These are phyloP conservation scores for Scheffersomyces stambukii DNA, from an alignment of 1,139 yeast genomes.

Conservation along the genomic window DNA sequence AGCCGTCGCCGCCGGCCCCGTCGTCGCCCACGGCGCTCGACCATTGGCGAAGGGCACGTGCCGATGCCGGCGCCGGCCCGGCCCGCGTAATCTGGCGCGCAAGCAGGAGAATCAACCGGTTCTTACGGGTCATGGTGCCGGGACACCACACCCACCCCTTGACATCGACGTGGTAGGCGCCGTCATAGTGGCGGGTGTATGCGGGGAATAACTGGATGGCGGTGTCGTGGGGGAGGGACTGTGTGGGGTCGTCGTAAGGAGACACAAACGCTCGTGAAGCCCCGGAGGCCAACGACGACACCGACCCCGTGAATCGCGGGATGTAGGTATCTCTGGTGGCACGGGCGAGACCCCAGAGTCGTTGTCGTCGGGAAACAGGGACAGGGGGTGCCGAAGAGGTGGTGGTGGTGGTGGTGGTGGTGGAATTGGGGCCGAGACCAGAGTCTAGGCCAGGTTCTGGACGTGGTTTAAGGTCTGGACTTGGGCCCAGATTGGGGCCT, in stretches of 20 bases:
- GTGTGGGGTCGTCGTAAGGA: conserved; percentile 27
- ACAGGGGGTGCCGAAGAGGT: background rate
- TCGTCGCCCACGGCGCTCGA: conserved; percentile 28
- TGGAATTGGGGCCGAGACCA: conserved; percentile 1
- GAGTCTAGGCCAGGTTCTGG: background rate
- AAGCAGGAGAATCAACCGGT: conserved; percentile 61
- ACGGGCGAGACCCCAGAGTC: conserved; percentile 45
- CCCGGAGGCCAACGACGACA: conserved; percentile 47
- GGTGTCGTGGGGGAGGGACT: conserved; percentile 38
- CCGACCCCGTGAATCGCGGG: conserved; percentile 47
- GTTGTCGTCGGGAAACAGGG: conserved; percentile 27
- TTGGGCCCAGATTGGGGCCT: no score
- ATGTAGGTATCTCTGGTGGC: conserved; percentile 57
- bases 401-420: conserved; percentile 1
- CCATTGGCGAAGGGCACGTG: conserved; percentile 26
- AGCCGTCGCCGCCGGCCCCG: conserved; percentile 23
- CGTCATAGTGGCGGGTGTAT: conserved; percentile 45
- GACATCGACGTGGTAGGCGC: conserved; percentile 52
- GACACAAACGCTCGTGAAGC: conserved; percentile 37
- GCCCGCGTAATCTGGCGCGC: conserved; percentile 66
- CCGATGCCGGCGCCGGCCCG: conserved; percentile 16
- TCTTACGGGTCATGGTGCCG: conserved; percentile 67
- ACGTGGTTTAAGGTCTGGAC: background rate
- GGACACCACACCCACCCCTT: conserved; percentile 75
- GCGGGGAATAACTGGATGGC: conserved; percentile 54